phyloP scores from a whole-genome alignment of 164 flowering plant genomes.

The Macadamia tetraphylla region DNA sequence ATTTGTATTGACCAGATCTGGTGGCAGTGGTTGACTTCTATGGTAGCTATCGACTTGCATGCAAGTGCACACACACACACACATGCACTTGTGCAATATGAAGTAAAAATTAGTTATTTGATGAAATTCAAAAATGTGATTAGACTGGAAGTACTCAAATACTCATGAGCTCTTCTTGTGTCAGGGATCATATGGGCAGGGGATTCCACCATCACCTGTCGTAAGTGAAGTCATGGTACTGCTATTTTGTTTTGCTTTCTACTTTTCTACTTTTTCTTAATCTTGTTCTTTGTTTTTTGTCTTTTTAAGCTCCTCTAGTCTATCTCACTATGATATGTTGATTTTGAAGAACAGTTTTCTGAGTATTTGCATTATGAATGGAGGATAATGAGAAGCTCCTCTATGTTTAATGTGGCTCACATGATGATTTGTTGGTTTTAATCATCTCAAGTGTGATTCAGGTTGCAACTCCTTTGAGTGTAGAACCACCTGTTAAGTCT shows the following conservation, averaged over 20 bases:
- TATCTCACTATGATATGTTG: background rate
- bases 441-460: conserved; percentile 19
- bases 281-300: background rate
- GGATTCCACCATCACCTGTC: conserved; percentile 1
- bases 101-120: background rate
- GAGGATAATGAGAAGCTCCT: background rate
- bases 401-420: background rate
- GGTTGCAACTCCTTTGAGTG: conserved; percentile 46
- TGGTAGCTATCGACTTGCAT: background rate
- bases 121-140: background rate
- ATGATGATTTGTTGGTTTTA: conserved; percentile 2
- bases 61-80: too few relatives aligned
- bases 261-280: too few relatives aligned
- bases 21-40: background rate
- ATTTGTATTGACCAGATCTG: background rate
- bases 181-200: background rate
- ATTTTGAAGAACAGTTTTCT: background rate
- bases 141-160: conserved; percentile 1
- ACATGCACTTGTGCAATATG: background rate
- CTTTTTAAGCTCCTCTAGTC: background rate
- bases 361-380: background rate
- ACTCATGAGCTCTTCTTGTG: background rate
- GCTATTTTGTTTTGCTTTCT: too few relatives aligned
- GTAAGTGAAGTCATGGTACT: conserved; percentile 30
- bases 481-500: conserved; percentile 60